Conservation (phyloP, 2,329 filamentous ascomycete species). For the Talaromyces sp. region DNA sequence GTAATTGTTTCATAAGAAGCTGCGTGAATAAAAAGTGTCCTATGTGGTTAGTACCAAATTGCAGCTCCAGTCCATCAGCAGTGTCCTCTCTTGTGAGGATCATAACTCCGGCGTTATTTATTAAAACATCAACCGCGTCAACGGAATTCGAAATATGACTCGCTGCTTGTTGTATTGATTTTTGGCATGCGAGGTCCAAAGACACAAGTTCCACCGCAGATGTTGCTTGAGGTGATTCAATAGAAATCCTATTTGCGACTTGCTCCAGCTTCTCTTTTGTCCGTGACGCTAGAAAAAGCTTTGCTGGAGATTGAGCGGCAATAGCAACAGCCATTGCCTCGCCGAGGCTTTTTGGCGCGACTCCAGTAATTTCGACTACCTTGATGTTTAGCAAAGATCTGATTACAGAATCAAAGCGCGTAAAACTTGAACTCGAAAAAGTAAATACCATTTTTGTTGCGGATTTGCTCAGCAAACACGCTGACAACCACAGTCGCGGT, state of each 20-base stretch:
- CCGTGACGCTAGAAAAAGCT: slow-evolving; percentile 35
- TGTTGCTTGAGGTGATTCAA: slow-evolving; percentile 1
- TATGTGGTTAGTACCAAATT: slow-evolving; percentile 31
- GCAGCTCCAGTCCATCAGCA: slow-evolving; percentile 26
- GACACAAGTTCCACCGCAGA: slow-evolving; percentile 10
- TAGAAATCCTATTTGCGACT: slow-evolving; percentile 20
- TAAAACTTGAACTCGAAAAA: background rate
- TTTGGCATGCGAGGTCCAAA: slow-evolving; percentile 5
- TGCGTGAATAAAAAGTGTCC: slow-evolving; percentile 30
- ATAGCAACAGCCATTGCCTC: slow-evolving; percentile 26
- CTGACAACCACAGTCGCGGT: slow-evolving; percentile 31
- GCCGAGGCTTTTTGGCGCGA: slow-evolving; percentile 30
- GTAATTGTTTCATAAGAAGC: slow-evolving; percentile 23
- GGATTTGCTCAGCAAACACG: slow-evolving; percentile 17
- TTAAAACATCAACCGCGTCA: slow-evolving; percentile 21
- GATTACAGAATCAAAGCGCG: background rate
- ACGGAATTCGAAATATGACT: background rate
- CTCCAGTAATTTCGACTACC: slow-evolving; percentile 35
- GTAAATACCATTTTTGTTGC: slow-evolving; percentile 13
- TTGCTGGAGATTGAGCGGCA: slow-evolving; percentile 24
- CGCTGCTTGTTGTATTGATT: background rate
- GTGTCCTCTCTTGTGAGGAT: slow-evolving; percentile 18
- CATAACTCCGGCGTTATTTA: slow-evolving; percentile 32
- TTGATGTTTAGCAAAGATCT: background rate
- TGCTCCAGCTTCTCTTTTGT: slow-evolving; percentile 26